Percentiles rank a stretch among this genome's conserved stretches.
Conservation (phyloP, 192 early-diverging fungal species). For the Glomus cerebriforme region DNA sequence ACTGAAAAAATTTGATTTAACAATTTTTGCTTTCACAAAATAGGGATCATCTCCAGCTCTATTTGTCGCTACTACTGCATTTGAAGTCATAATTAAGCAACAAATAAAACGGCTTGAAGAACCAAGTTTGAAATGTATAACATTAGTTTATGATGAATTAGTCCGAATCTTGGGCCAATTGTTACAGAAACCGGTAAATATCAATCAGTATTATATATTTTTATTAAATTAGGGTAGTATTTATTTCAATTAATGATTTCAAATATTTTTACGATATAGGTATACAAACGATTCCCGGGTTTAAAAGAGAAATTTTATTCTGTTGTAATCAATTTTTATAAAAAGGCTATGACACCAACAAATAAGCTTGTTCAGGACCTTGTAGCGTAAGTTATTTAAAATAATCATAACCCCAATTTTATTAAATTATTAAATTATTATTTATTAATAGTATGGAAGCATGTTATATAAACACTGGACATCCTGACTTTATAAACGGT, state of each 20-base stretch:
- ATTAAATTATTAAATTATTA: neutral
- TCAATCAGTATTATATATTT: neutral
- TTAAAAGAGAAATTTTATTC: constrained; percentile 91
- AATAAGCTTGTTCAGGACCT: constrained; percentile 94
- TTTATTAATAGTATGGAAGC: constrained; percentile 75
- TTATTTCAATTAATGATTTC: neutral
- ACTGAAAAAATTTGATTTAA: neutral
- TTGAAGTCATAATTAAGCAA: constrained; percentile 97
- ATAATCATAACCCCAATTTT: neutral
- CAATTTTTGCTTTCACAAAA: neutral
- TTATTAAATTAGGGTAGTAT: neutral
- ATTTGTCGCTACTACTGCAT: constrained; percentile 97
- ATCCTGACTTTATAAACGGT: constrained; percentile 98
- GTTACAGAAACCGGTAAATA: constrained; percentile 79
- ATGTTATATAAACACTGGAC: constrained; percentile 97
- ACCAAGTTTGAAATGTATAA: constrained; percentile 92
- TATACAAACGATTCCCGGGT: constrained; percentile 95
- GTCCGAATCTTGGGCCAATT: constrained; percentile 92
- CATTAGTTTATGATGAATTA: constrained; percentile 97
- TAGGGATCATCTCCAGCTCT: constrained; percentile 94
- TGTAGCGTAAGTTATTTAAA: constrained; percentile 65
- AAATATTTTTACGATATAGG: constrained; percentile 38
- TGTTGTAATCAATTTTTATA: constrained; percentile 93
- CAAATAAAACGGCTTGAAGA: constrained; percentile 99
- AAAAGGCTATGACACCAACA: constrained; percentile 86